These are phyloP conservation scores for Alternaria conjuncta DNA, from an alignment of 2,329 filamentous ascomycete genomes.

Conservation along the genomic window DNA sequence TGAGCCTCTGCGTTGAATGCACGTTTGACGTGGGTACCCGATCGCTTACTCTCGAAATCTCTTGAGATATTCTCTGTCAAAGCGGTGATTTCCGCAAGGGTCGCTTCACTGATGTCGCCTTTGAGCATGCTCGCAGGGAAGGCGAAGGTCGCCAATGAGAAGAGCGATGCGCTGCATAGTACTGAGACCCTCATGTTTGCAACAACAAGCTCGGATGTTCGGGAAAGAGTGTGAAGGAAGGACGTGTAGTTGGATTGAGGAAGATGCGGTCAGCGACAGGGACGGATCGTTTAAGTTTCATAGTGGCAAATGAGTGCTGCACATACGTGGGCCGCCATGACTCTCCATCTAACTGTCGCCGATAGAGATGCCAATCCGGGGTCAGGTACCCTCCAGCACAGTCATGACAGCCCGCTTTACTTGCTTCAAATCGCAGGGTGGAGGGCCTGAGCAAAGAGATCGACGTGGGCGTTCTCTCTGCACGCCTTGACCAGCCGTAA, in stretches of 20 bases:
- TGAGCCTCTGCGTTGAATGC: slow-evolving; percentile 21
- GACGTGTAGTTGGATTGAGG: not conserved
- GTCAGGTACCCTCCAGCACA: slow-evolving; percentile 1
- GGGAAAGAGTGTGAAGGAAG: slow-evolving; percentile 1
- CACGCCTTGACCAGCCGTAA: not conserved
- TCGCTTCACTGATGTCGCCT: slow-evolving; percentile 13
- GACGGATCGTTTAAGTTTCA: not conserved
- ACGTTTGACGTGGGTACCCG: slow-evolving; percentile 8
- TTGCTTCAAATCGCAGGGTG: not conserved
- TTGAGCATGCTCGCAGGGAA: slow-evolving; percentile 21
- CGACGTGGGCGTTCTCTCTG: not conserved
- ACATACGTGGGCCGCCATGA: not conserved
- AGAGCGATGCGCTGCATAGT: slow-evolving; percentile 15
- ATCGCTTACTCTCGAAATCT: slow-evolving; percentile 11
- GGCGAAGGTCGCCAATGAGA: slow-evolving; percentile 15
- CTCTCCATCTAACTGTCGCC: not conserved
- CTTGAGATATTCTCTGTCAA: slow-evolving; percentile 17
- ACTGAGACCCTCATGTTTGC: slow-evolving; percentile 16
- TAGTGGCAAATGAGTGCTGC: not conserved
- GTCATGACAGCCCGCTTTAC: slow-evolving; percentile 1
- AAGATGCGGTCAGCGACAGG: not conserved
- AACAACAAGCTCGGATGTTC: not conserved
- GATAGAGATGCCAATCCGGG: slow-evolving; percentile 2
- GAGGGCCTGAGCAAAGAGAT: slow-evolving; percentile 1
- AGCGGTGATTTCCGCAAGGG: slow-evolving; percentile 17